Percentiles rank a stretch among this genome's conserved stretches.
phyloP scores from a whole-genome alignment of 2,329 filamentous ascomycete genomes.

The Tolypocladium inflatum region DNA sequence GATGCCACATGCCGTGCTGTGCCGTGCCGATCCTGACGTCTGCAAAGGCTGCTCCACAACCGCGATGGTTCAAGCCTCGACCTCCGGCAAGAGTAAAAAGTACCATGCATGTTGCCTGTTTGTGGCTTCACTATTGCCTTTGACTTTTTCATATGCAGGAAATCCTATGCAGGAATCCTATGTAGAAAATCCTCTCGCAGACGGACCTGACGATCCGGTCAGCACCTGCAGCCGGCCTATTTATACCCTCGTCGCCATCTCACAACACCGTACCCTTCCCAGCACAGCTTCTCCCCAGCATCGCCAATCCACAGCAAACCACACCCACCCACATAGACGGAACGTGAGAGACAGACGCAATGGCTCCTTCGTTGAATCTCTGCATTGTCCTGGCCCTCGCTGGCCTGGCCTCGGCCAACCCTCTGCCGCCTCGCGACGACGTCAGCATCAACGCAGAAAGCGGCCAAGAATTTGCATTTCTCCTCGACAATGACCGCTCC shows the following conservation, averaged over 20 bases:
- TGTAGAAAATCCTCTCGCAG: not conserved
- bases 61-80: not conserved
- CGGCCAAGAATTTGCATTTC: not conserved
- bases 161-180: not conserved
- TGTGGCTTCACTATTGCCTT: not conserved
- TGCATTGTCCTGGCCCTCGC: constrained; percentile 1
- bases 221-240: not conserved
- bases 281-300: not conserved
- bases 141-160: not conserved
- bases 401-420: constrained; percentile 1
- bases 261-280: not conserved
- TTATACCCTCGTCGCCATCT: not conserved
- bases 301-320: not conserved
- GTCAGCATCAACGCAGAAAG: not conserved
- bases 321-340: not conserved
- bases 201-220: not conserved
- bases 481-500: not conserved
- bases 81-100: not conserved
- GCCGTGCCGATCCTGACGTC: not conserved
- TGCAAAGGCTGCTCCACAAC: not conserved
- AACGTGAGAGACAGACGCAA: not conserved
- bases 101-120: not conserved
- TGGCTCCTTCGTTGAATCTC: not conserved
- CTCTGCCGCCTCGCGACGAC: not conserved
- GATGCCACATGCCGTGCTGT: not conserved